Evolutionary conservation across 2,329 filamentous ascomycete species (phyloP).

Genomic region (Cryphonectria carpinicola): DNA sequence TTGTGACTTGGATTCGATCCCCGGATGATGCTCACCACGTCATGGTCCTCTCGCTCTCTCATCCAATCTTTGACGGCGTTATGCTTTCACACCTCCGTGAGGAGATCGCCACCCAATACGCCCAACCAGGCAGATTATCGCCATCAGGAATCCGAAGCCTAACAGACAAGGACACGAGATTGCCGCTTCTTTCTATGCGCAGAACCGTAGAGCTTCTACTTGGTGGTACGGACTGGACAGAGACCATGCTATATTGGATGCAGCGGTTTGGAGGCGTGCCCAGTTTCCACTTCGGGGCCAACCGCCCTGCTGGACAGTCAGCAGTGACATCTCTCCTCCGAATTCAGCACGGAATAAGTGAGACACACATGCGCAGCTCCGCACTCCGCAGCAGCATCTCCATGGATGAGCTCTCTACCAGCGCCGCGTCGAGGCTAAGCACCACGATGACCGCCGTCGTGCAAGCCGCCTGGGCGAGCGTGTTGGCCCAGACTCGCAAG

Average conservation of each 20-base stretch:
- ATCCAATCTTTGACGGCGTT: not conserved
- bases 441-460: conserved; percentile 21
- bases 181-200: not conserved
- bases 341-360: not conserved
- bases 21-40: not conserved
- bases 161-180: too few relatives aligned
- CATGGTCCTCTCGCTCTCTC: not conserved
- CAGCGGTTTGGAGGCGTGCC: conserved; percentile 22
- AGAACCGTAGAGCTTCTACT: conserved; percentile 24
- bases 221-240: conserved; percentile 23
- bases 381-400: too few relatives aligned
- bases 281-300: not conserved
- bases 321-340: not conserved
- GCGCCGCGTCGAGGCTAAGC: too few relatives aligned
- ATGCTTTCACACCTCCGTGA: not conserved
- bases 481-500: not conserved
- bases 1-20: not conserved
- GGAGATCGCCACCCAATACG: not conserved
- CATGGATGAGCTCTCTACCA: too few relatives aligned
- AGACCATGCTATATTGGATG: conserved; percentile 28
- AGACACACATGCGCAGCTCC: conserved; percentile 21
- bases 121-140: not conserved
- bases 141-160: too few relatives aligned
- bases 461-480: conserved; percentile 28
- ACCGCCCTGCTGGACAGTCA: not conserved